Percentiles rank a stretch among this genome's conserved stretches.
phyloP scores from a whole-genome alignment of 73 alveolate genomes.

The Blepharisma japonicum region DNA sequence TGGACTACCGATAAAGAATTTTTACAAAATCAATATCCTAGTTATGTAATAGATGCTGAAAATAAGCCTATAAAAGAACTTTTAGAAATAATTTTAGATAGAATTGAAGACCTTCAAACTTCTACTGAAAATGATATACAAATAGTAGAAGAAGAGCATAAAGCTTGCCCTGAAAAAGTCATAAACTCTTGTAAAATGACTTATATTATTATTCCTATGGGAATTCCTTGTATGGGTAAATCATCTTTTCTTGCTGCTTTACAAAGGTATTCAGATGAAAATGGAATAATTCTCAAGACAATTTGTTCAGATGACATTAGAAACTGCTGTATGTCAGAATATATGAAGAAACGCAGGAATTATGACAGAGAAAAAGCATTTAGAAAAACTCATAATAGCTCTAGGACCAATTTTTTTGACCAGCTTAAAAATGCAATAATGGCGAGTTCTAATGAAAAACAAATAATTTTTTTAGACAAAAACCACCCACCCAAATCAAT shows the following conservation, averaged over 20 bases:
- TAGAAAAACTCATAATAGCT: background rate
- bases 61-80: no score
- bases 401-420: background rate
- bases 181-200: conserved; percentile 23
- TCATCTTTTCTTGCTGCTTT: conserved; percentile 50
- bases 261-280: conserved; percentile 38
- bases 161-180: no score
- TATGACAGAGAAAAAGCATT: background rate
- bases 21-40: no score
- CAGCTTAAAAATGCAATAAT: background rate
- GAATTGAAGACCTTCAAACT: no score
- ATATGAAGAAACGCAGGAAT: background rate
- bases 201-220: conserved; percentile 55
- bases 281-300: no score
- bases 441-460: background rate
- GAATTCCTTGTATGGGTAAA: conserved; percentile 67
- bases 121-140: no score
- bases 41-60: no score
- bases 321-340: background rate
- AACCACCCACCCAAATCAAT: background rate
- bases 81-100: no score
- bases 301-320: conserved; percentile 9
- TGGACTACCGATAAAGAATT: no score
- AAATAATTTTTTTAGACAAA: background rate
- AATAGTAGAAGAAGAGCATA: no score